A percentile compares a stretch with the other conserved stretches of the same genome.
Evolutionary conservation across 768 basidiomycete genomes (phyloP).

Genomic region (Panaeolus cyanescens): DNA sequence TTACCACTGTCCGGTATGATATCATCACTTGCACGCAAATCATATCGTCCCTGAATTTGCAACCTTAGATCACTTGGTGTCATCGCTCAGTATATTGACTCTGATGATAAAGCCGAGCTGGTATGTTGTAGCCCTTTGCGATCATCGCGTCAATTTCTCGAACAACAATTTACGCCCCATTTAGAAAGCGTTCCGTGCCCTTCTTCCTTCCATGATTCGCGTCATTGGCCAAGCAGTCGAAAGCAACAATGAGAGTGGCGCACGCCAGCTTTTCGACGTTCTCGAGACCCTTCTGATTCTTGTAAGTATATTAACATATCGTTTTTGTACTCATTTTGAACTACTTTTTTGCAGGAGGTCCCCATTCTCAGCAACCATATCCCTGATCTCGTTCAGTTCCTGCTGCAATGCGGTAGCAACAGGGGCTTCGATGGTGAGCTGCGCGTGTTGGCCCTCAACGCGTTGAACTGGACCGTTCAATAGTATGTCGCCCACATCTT

Average conservation of each 20-base stretch:
- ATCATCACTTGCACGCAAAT: background rate
- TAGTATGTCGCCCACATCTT: slow-evolving; percentile 56
- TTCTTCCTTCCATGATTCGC: slow-evolving; percentile 86
- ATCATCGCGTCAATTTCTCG: background rate
- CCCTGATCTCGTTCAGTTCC: slow-evolving; percentile 84
- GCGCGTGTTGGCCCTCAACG: slow-evolving; percentile 89
- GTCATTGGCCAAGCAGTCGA: slow-evolving; percentile 87
- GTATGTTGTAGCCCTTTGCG: slow-evolving; percentile 45
- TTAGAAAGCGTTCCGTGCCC: slow-evolving; percentile 83
- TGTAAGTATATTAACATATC: slow-evolving; percentile 40
- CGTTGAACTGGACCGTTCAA: slow-evolving; percentile 95
- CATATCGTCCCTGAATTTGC: background rate
- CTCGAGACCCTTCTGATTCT: slow-evolving; percentile 95
- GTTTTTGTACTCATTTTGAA: background rate
- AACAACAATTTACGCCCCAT: slow-evolving; percentile 3
- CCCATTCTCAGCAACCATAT: slow-evolving; percentile 92
- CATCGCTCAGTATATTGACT: slow-evolving; percentile 89
- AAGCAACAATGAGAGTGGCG: slow-evolving; percentile 74
- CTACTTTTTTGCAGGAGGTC: slow-evolving; percentile 64
- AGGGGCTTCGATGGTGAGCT: slow-evolving; percentile 73
- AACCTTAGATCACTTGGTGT: slow-evolving; percentile 76
- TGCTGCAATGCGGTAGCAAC: slow-evolving; percentile 83
- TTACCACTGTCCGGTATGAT: slow-evolving; percentile 80
- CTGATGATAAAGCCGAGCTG: slow-evolving; percentile 84
- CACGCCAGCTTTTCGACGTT: slow-evolving; percentile 92